Evolutionary conservation across 2,329 filamentous ascomycete species (phyloP).

Genomic region (Colletotrichum australisinense): DNA sequence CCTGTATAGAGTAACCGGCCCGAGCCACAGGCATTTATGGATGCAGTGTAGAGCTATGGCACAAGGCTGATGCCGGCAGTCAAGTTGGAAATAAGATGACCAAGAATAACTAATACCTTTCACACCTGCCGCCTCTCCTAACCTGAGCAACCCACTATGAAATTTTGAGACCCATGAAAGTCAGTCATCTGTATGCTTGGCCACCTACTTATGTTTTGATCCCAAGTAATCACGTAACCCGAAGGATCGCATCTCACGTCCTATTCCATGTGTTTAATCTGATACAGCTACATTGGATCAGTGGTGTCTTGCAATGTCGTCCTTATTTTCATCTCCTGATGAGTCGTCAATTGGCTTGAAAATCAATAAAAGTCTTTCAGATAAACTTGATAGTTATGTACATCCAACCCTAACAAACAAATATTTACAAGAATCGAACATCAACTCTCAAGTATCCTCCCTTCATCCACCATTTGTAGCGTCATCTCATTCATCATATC

Average conservation of each 20-base stretch:
- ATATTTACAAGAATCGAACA: not conserved
- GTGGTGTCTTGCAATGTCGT: not conserved
- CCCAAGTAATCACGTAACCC: too few relatives aligned
- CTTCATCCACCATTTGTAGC: not conserved
- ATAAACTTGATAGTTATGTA: not conserved
- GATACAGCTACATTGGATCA: too few relatives aligned
- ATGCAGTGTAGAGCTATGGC: constrained; percentile 9
- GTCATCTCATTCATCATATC: not conserved
- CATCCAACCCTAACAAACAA: not conserved
- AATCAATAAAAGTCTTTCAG: not conserved
- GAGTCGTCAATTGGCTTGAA: not conserved
- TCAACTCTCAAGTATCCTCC: not conserved
- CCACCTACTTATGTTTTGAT: too few relatives aligned
- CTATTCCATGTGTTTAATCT: too few relatives aligned
- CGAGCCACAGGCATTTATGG: constrained; percentile 6
- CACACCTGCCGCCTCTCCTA: too few relatives aligned
- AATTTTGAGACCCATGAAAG: too few relatives aligned
- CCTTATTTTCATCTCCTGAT: too few relatives aligned
- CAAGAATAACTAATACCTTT: not conserved
- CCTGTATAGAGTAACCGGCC: constrained; percentile 17
- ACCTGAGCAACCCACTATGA: too few relatives aligned
- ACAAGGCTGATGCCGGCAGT: not conserved
- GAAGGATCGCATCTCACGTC: too few relatives aligned
- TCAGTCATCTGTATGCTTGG: too few relatives aligned
- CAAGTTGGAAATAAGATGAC: not conserved